Percentiles rank a stretch among this genome's conserved stretches.
These are phyloP conservation scores for Sordariomycetes sp. DNA, from an alignment of 2,329 filamentous ascomycete genomes.

Conservation along the genomic window DNA sequence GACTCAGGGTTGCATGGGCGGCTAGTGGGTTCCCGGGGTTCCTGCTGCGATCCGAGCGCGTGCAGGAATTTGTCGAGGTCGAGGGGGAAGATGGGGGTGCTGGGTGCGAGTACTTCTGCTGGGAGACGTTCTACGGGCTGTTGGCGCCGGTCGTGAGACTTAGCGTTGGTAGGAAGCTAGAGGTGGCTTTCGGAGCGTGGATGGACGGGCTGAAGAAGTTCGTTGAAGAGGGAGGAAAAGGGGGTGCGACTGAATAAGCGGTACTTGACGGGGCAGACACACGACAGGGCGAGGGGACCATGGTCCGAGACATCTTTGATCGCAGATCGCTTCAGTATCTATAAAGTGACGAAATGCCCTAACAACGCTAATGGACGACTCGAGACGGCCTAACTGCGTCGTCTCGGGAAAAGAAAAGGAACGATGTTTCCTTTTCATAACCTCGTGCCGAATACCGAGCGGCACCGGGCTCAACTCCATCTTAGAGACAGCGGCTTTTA, in stretches of 20 bases:
- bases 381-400: not conserved
- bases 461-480: not conserved
- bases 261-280: not conserved
- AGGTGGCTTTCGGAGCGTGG: slow-evolving; percentile 22
- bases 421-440: not conserved
- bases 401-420: not conserved
- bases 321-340: not conserved
- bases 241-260: not conserved
- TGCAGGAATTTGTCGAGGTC: slow-evolving; percentile 25
- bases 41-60: slow-evolving; percentile 22
- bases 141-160: slow-evolving; percentile 19
- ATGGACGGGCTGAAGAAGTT: slow-evolving; percentile 19
- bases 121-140: slow-evolving; percentile 30
- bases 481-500: no score
- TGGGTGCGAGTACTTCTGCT: slow-evolving; percentile 25
- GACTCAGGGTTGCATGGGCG: slow-evolving; percentile 26
- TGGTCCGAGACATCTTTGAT: not conserved
- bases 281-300: not conserved
- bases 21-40: slow-evolving; percentile 15
- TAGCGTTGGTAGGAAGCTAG: slow-evolving; percentile 17
- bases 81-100: slow-evolving; percentile 11
- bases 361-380: not conserved
- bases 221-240: slow-evolving; percentile 12
- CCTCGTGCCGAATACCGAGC: not conserved
- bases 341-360: not conserved